A percentile compares a stretch with the other conserved stretches of the same genome.
Conservation (phyloP, 805 yeast species). For the Alloascoidea africana region DNA sequence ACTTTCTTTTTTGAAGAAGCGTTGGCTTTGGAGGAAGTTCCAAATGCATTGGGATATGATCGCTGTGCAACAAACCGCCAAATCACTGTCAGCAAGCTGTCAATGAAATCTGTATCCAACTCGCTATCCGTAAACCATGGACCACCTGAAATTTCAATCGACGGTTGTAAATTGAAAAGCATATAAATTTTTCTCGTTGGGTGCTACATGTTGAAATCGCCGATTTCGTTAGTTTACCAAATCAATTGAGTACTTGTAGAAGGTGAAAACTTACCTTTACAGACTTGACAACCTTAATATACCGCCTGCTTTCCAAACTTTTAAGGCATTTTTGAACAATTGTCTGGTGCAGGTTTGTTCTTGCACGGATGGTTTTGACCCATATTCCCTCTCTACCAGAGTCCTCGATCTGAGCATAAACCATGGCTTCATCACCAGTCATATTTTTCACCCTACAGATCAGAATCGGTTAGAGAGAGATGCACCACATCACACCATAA, state of each 20-base stretch:
- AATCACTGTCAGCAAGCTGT: slow-evolving; percentile 63
- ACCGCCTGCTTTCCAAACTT: slow-evolving; percentile 61
- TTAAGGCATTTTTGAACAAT: slow-evolving; percentile 78
- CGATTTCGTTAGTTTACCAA: neutral
- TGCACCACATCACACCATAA: neutral
- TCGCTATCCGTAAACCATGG: slow-evolving; percentile 98
- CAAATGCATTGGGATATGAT: slow-evolving; percentile 64
- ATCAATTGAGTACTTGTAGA: neutral
- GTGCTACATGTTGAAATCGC: slow-evolving; percentile 19
- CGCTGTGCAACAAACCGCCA: slow-evolving; percentile 76
- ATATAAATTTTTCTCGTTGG: slow-evolving; percentile 94
- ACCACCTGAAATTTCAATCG: slow-evolving; percentile 94
- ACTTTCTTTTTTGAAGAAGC: neutral
- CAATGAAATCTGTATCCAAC: slow-evolving; percentile 86
- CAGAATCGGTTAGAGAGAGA: neutral
- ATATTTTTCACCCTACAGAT: slow-evolving; percentile 47
- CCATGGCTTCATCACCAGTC: slow-evolving; percentile 80
- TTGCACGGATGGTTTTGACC: slow-evolving; percentile 82
- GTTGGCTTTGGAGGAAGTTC: slow-evolving; percentile 7
- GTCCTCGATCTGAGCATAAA: slow-evolving; percentile 83
- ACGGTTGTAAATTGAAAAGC: slow-evolving; percentile 87
- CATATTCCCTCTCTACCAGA: slow-evolving; percentile 92
- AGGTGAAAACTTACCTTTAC: slow-evolving; percentile 33
- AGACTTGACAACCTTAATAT: slow-evolving; percentile 77
- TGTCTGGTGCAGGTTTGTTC: slow-evolving; percentile 81